A percentile compares a stretch with the other conserved stretches of the same genome.
Evolutionary conservation across 495 filamentous ascomycete genomes (phyloP).

Genomic region (Elaphomyces granulatus): DNA sequence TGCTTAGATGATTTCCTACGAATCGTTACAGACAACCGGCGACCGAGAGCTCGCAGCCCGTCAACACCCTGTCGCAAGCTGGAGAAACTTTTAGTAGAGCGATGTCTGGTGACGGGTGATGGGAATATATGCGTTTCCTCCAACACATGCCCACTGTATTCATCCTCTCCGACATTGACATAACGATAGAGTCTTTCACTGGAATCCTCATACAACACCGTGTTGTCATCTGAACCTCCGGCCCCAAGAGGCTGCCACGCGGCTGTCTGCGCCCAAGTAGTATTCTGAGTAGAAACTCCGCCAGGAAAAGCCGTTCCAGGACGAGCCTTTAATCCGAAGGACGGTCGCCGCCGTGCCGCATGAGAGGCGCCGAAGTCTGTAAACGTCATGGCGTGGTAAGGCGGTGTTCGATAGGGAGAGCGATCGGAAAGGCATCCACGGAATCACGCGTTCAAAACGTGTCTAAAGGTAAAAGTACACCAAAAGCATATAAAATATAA

Average conservation of each 20-base stretch:
- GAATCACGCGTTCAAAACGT: too few species aligned
- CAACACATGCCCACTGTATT: conserved; percentile 15
- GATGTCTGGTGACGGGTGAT: conserved; percentile 22
- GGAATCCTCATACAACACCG: background rate
- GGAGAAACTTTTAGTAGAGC: conserved; percentile 33
- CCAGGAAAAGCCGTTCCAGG: conserved; percentile 20
- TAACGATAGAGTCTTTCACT: conserved; percentile 8
- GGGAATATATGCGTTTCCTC: conserved; percentile 27
- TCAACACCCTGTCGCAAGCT: conserved; percentile 31
- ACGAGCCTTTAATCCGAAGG: conserved; percentile 23
- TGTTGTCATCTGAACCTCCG: background rate
- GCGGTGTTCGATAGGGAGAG: too few species aligned
- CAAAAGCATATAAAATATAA: too few species aligned
- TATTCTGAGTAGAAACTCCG: background rate
- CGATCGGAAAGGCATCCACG: too few species aligned
- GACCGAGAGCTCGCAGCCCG: conserved; percentile 30
- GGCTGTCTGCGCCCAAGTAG: background rate
- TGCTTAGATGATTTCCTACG: conserved; percentile 29
- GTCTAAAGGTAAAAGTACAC: too few species aligned
- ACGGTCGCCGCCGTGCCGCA: conserved; percentile 24
- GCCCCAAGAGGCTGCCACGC: background rate
- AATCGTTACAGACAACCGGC: conserved; percentile 31
- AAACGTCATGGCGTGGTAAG: conserved; percentile 21
- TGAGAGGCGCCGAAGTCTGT: conserved; percentile 15
- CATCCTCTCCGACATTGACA: conserved; percentile 10